These are phyloP conservation scores for Eleusine coracana DNA, from an alignment of 176 grass and related monocot species.

Conservation along the genomic window DNA sequence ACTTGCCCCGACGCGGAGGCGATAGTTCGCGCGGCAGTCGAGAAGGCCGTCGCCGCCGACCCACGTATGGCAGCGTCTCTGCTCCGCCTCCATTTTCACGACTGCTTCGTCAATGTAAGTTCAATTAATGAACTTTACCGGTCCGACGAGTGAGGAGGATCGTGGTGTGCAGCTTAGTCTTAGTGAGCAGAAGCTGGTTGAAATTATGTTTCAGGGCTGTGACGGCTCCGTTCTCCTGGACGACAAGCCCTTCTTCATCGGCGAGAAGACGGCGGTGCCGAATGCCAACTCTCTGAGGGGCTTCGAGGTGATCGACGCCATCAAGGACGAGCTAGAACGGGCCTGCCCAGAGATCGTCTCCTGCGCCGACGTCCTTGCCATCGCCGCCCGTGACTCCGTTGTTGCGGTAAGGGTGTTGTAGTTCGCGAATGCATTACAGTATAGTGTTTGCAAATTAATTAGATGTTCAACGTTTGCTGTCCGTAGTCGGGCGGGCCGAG, in stretches of 20 bases:
- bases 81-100: constrained; percentile 73
- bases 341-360: constrained; percentile 75
- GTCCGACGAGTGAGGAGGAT: not conserved
- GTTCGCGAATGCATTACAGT: no score
- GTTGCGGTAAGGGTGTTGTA: constrained; percentile 45
- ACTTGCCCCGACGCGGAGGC: constrained; percentile 71
- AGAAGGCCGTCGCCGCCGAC: constrained; percentile 57
- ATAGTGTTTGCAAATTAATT: no score
- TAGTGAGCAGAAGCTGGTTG: not conserved
- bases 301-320: constrained; percentile 78
- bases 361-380: constrained; percentile 82
- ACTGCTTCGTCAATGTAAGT: constrained; percentile 63
- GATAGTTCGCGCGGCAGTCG: constrained; percentile 65
- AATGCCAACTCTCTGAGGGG: constrained; percentile 82
- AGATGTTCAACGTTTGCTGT: no score
- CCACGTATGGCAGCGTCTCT: constrained; percentile 89
- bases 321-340: constrained; percentile 74
- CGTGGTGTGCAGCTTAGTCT: no score
- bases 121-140: not conserved
- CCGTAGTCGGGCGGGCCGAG: constrained; percentile 74
- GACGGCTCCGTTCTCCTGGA: constrained; percentile 89
- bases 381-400: constrained; percentile 84
- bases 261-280: constrained; percentile 79
- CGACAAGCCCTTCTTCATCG: constrained; percentile 56
- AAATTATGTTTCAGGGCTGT: constrained; percentile 53